Evolutionary conservation across 139 green algal genomes (phyloP), one percentile per base, ranked within the genome.

Genomic region (Tetradesmus obliquus): DNA sequence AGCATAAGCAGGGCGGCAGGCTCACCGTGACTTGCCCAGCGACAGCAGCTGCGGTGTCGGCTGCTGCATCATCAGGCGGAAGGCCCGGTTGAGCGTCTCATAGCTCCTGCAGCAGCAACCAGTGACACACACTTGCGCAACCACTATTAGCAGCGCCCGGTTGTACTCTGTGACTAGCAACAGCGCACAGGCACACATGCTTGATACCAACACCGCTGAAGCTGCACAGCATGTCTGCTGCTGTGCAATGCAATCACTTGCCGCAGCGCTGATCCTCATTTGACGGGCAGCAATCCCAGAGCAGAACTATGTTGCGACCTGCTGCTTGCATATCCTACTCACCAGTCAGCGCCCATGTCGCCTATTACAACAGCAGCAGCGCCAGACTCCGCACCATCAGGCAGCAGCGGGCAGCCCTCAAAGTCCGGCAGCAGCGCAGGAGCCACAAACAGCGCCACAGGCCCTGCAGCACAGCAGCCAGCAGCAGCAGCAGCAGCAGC

Each of bases 291-390:
- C 32, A 45, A 45, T 45, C 32, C 32, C 32, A 45, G 32, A 45
- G 32, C 32, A 45, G 32, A 45, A 45, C 32, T 45, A 45, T 45
- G 32, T 45, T 45, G 32, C 32, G 32, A 45, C 32, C 32, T 45
- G 32, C 32, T 45, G 32, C 32, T 45, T 45, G 32, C 32, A 45
- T 45, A 45, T 45, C 32, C 32, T 45, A 6, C 76, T 82, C 9
- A 82, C 24, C 76, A 82, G 76, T 17, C 24, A 53, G 24, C 15
- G 76, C 86, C 71, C 86, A 83, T 69, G 55, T 90, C 86, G 19
- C 86, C 86, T n/a, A 90, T 12, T n/a, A 90, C 86, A n/a, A 90
- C 86, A 55, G 86, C 86, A 84, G 86, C 86, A 54, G 71, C 86
- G 15, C 86, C 86, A 13, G 71, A 54, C 8, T 83, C 53, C 5